Conservation (phyloP, 2,329 filamentous ascomycete species). For the Akanthomyces muscarius region DNA sequence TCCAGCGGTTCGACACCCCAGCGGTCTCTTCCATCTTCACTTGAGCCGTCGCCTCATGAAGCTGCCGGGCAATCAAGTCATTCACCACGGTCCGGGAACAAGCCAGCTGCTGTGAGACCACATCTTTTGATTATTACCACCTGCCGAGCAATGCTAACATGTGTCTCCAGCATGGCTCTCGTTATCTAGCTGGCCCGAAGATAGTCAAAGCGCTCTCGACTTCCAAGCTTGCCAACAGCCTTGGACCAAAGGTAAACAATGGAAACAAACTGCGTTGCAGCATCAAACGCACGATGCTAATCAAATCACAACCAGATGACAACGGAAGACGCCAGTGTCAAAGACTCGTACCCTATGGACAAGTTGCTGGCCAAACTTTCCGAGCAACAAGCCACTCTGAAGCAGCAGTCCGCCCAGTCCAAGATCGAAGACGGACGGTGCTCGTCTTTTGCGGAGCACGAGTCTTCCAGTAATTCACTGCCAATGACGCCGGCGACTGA, state of each 20-base stretch:
- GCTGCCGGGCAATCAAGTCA: background rate
- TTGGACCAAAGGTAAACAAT: constrained; percentile 46
- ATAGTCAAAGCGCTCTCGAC: constrained; percentile 45
- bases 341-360: constrained; percentile 58
- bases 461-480: constrained; percentile 54
- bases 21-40: constrained; percentile 18
- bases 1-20: constrained; percentile 28
- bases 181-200: constrained; percentile 34
- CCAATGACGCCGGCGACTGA: constrained; percentile 61
- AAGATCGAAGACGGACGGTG: constrained; percentile 36
- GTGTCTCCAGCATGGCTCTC: constrained; percentile 22
- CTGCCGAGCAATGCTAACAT: constrained; percentile 21
- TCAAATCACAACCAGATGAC: constrained; percentile 16
- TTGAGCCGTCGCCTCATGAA: constrained; percentile 8
- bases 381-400: constrained; percentile 62
- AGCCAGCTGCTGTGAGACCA: background rate
- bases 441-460: constrained; percentile 40
- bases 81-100: background rate
- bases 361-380: constrained; percentile 68
- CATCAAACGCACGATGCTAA: background rate
- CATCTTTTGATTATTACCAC: background rate
- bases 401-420: constrained; percentile 52
- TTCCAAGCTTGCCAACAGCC: constrained; percentile 54
- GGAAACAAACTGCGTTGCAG: background rate
- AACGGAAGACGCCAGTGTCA: constrained; percentile 19